Percentiles rank a stretch among this genome's conserved stretches.
Evolutionary conservation across 139 green algal genomes (phyloP).

Genomic region (Picochlorum sp.): DNA sequence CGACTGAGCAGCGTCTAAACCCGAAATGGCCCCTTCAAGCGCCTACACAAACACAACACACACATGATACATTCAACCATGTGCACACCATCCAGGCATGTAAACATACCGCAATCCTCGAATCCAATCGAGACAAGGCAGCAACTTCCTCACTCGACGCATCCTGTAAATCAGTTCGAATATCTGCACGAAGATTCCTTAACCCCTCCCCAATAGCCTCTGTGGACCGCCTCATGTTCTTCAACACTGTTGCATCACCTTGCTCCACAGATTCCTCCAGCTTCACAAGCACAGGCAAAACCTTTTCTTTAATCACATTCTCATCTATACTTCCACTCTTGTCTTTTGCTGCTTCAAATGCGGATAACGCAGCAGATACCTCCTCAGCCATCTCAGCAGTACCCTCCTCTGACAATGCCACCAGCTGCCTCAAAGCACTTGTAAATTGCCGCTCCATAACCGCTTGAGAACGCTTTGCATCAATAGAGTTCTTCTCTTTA

Average conservation of each 20-base stretch:
- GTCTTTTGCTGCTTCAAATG: too few relatives aligned
- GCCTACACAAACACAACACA: slow-evolving; percentile 3
- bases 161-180: too few relatives aligned
- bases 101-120: slow-evolving; percentile 16
- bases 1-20: slow-evolving; percentile 19
- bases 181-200: neutral
- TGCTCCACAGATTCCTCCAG: slow-evolving; percentile 37
- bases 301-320: neutral
- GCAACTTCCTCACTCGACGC: slow-evolving; percentile 3
- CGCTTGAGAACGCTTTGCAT: neutral
- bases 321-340: neutral
- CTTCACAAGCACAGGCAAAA: slow-evolving; percentile 26
- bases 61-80: neutral
- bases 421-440: neutral
- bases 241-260: slow-evolving; percentile 16
- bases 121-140: slow-evolving; percentile 21
- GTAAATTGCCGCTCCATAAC: neutral
- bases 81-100: neutral
- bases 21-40: slow-evolving; percentile 20
- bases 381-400: slow-evolving; percentile 19
- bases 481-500: slow-evolving; percentile 21
- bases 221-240: too few relatives aligned
- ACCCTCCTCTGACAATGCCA: slow-evolving; percentile 12
- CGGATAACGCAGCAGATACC: slow-evolving; percentile 7
- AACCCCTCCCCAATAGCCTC: slow-evolving; percentile 8